Conservation (phyloP, 352 stramenopile species). For the Phytopythium kandeliae region DNA sequence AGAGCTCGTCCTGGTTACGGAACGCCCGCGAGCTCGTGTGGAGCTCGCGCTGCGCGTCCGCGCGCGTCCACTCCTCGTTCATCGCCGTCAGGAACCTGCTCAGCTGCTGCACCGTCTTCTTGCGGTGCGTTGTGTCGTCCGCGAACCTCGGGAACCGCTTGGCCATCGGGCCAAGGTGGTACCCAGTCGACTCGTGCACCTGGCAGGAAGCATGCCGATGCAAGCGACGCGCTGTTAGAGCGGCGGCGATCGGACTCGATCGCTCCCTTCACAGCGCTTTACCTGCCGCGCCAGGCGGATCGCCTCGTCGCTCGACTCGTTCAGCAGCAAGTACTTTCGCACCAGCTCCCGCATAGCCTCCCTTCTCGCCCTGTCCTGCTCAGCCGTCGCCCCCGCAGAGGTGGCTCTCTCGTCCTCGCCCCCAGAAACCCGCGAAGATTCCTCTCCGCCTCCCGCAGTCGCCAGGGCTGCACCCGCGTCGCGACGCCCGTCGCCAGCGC, state of each 20-base stretch:
- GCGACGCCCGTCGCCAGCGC: background rate
- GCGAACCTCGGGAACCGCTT: constrained; percentile 29
- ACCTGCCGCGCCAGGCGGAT: constrained; percentile 23
- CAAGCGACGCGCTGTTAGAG: too few species aligned
- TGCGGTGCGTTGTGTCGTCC: constrained; percentile 33
- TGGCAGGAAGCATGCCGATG: constrained; percentile 2
- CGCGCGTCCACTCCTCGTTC: constrained; percentile 41
- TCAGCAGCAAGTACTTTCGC: constrained; percentile 34
- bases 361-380: constrained; percentile 5
- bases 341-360: constrained; percentile 24
- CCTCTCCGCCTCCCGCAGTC: too few species aligned
- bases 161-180: constrained; percentile 35
- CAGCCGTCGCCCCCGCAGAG: background rate
- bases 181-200: constrained; percentile 34
- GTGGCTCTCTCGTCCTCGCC: background rate
- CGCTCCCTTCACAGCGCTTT: constrained; percentile 8
- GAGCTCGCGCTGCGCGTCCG: constrained; percentile 30
- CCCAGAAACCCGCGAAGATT: background rate
- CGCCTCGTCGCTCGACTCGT: constrained; percentile 32
- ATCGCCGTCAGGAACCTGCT: constrained; percentile 36
- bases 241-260: background rate
- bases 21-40: constrained; percentile 25
- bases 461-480: too few species aligned
- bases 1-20: constrained; percentile 27
- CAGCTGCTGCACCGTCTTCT: constrained; percentile 30